Evolutionary conservation across 2,329 filamentous ascomycete species (phyloP).

Genomic region (Fusarium fujikuroi): DNA sequence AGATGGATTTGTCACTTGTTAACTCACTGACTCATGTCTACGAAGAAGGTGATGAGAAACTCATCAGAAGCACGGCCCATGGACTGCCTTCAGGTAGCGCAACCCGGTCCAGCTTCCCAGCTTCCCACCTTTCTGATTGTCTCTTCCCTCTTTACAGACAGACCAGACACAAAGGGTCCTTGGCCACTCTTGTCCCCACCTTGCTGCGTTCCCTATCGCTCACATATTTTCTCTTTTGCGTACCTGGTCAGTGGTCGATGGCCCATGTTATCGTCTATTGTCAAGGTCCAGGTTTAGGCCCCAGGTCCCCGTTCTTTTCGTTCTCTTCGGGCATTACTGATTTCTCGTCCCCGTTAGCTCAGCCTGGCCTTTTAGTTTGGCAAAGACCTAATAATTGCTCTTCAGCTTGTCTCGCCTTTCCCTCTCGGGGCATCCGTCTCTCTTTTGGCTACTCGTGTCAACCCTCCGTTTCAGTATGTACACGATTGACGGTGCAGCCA

Average conservation of each 20-base stretch:
- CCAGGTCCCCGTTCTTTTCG: slow-evolving; percentile 9
- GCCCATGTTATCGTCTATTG: slow-evolving; percentile 12
- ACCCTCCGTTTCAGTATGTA: slow-evolving; percentile 3
- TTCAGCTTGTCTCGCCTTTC: slow-evolving; percentile 34
- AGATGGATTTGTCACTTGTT: background rate
- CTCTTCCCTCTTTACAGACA: slow-evolving; percentile 16
- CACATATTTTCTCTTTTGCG: slow-evolving; percentile 11
- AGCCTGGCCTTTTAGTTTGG: slow-evolving; percentile 11
- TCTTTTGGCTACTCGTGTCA: slow-evolving; percentile 9
- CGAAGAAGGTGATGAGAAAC: background rate
- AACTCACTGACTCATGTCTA: background rate
- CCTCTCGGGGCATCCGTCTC: slow-evolving; percentile 23
- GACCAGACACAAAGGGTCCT: slow-evolving; percentile 33
- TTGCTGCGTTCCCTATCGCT: slow-evolving; percentile 33
- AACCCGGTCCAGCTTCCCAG: slow-evolving; percentile 3
- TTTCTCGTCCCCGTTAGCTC: slow-evolving; percentile 22
- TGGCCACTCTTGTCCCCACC: slow-evolving; percentile 27
- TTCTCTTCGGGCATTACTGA: slow-evolving; percentile 10
- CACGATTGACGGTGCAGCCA: background rate
- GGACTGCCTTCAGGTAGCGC: background rate
- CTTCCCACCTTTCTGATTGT: slow-evolving; percentile 24
- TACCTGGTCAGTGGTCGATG: slow-evolving; percentile 4
- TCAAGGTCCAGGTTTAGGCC: slow-evolving; percentile 13
- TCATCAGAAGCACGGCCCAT: background rate
- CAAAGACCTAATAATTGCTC: slow-evolving; percentile 6